Conservation (phyloP, 495 filamentous ascomycete species). For the Penicillium bialowiezense region DNA sequence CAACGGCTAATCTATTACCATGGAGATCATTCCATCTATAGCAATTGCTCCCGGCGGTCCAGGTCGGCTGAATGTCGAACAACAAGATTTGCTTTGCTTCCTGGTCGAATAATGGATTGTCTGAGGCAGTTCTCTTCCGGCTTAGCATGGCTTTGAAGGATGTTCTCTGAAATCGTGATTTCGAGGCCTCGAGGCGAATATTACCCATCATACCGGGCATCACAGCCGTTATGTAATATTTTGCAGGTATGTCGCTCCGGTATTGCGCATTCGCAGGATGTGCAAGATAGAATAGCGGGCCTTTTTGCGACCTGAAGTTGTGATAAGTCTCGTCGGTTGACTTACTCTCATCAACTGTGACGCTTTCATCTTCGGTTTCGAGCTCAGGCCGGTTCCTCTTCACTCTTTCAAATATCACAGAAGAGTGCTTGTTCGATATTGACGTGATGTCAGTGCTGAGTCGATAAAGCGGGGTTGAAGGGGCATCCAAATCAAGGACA, state of each 20-base stretch:
- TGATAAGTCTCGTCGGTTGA: too few relatives aligned
- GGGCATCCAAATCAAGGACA: not conserved
- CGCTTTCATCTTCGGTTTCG: not conserved
- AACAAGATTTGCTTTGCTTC: not conserved
- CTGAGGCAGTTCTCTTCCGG: conserved; percentile 1
- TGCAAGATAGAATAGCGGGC: conserved; percentile 13
- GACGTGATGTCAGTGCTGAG: conserved; percentile 1
- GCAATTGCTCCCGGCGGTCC: conserved; percentile 4
- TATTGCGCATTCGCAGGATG: conserved; percentile 16
- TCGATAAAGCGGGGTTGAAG: not conserved
- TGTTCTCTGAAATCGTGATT: conserved; percentile 8
- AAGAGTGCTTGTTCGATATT: conserved; percentile 1
- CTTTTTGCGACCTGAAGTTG: not conserved
- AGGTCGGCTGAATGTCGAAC: conserved; percentile 1
- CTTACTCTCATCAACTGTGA: too few relatives aligned
- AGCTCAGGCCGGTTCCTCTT: not conserved
- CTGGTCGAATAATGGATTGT: conserved; percentile 13
- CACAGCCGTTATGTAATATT: conserved; percentile 15
- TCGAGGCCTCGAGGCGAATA: conserved; percentile 12
- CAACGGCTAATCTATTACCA: conserved; percentile 8
- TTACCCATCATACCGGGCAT: conserved; percentile 13
- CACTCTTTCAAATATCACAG: conserved; percentile 1
- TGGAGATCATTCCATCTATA: conserved; percentile 12
- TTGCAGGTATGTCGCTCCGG: conserved; percentile 16
- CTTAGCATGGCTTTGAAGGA: conserved; percentile 14